Percentiles rank a stretch among this genome's conserved stretches.
Conservation (phyloP, 345 rosid species). For the Syzygium jambos region DNA sequence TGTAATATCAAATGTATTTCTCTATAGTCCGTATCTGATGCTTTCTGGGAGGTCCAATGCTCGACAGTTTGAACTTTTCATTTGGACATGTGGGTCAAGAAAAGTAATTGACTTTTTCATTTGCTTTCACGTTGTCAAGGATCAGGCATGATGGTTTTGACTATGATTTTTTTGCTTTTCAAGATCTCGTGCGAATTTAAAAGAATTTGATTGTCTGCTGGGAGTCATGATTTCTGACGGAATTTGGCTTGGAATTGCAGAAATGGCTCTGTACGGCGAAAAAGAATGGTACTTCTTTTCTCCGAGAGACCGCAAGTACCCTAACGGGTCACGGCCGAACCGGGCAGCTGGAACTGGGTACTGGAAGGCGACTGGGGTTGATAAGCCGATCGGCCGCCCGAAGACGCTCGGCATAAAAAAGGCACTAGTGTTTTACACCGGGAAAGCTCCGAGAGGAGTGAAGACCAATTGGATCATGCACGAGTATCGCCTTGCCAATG, state of each 20-base stretch:
- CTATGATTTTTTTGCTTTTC: background rate
- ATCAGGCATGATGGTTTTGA: background rate
- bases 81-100: background rate
- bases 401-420: conserved; percentile 71
- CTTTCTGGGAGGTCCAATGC: background rate
- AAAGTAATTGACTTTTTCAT: background rate
- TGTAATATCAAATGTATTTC: background rate
- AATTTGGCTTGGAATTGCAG: background rate
- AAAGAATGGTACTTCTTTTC: background rate
- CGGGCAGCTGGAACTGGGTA: background rate
- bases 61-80: background rate
- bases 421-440: conserved; percentile 82
- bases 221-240: background rate
- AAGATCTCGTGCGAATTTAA: background rate
- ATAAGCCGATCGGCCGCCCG: conserved; percentile 18
- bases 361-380: background rate
- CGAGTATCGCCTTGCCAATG: conserved; percentile 83
- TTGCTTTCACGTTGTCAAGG: background rate
- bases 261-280: background rate
- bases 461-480: conserved; percentile 99
- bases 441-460: conserved; percentile 75
- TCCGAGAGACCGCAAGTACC: background rate
- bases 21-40: background rate
- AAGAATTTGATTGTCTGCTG: background rate
- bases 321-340: background rate